Evolutionary conservation across 2,329 filamentous ascomycete genomes (phyloP).

Genomic region (Fusarium nodosum): DNA sequence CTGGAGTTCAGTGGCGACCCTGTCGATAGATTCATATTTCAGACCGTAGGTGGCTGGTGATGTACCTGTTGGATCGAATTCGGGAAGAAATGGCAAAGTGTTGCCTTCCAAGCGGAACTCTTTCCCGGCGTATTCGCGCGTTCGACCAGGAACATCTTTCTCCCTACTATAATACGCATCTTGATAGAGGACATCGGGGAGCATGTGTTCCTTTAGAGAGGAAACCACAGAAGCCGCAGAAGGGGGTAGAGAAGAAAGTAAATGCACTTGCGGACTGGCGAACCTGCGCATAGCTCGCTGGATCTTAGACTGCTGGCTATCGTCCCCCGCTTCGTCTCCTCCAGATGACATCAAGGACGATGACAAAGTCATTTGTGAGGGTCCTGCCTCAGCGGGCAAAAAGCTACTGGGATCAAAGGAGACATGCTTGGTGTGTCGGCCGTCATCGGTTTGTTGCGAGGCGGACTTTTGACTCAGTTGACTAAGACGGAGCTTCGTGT

Average conservation of each 20-base stretch:
- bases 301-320: slow-evolving; percentile 25
- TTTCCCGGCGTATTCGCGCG: slow-evolving; percentile 86
- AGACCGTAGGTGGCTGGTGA: slow-evolving; percentile 69
- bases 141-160: slow-evolving; percentile 81
- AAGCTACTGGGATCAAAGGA: slow-evolving; percentile 41
- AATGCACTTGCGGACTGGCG: slow-evolving; percentile 27
- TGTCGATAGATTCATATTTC: slow-evolving; percentile 64
- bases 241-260: slow-evolving; percentile 50
- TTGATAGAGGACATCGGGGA: slow-evolving; percentile 82
- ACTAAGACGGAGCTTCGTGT: slow-evolving; percentile 74
- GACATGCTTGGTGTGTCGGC: slow-evolving; percentile 43
- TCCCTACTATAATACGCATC: slow-evolving; percentile 89
- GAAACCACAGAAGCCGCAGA: slow-evolving; percentile 44
- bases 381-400: slow-evolving; percentile 6
- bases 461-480: slow-evolving; percentile 65
- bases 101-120: slow-evolving; percentile 84
- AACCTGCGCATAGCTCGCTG: slow-evolving; percentile 34
- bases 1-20: slow-evolving; percentile 62
- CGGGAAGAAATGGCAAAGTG: slow-evolving; percentile 82
- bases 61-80: slow-evolving; percentile 75
- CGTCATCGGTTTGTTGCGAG: slow-evolving; percentile 64
- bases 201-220: slow-evolving; percentile 44
- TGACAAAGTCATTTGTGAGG: slow-evolving; percentile 23
- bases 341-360: slow-evolving; percentile 36
- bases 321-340: slow-evolving; percentile 13